Conservation (phyloP, 176 grass and related monocot species). For the Cenchrus purpureus region DNA sequence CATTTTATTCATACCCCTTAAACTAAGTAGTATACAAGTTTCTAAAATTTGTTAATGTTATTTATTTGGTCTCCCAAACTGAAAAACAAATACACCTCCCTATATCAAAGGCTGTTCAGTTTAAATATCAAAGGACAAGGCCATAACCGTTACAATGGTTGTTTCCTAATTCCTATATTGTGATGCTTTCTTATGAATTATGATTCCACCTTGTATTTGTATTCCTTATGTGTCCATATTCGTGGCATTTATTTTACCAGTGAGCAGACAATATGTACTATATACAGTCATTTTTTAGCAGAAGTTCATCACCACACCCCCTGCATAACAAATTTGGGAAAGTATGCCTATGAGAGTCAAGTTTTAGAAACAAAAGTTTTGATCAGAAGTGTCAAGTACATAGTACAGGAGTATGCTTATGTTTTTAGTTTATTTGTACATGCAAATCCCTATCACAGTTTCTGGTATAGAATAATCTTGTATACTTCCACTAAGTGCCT, state of each 20-base stretch:
- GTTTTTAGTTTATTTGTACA: conserved; percentile 1
- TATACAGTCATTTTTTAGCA: not conserved
- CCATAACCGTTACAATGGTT: not conserved
- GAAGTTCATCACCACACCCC: not conserved
- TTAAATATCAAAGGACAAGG: not conserved
- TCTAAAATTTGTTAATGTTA: not conserved
- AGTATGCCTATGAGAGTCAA: no score
- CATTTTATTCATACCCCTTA: not conserved
- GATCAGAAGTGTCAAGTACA: not conserved
- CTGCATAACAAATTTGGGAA: not conserved
- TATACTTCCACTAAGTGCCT: not conserved
- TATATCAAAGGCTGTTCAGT: not conserved
- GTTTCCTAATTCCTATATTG: not conserved
- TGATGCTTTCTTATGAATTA: not conserved
- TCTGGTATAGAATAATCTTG: conserved; percentile 1
- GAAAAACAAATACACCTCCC: not conserved
- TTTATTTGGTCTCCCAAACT: not conserved
- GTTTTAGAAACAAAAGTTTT: not conserved
- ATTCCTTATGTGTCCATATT: not conserved
- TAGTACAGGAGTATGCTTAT: not conserved
- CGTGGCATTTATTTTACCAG: not conserved
- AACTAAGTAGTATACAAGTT: not conserved
- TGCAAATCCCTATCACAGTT: not conserved
- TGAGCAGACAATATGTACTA: not conserved
- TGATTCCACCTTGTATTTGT: not conserved